These are phyloP conservation scores for Pogostemon cablin DNA, from an alignment of 257 asterid genomes.

Conservation along the genomic window DNA sequence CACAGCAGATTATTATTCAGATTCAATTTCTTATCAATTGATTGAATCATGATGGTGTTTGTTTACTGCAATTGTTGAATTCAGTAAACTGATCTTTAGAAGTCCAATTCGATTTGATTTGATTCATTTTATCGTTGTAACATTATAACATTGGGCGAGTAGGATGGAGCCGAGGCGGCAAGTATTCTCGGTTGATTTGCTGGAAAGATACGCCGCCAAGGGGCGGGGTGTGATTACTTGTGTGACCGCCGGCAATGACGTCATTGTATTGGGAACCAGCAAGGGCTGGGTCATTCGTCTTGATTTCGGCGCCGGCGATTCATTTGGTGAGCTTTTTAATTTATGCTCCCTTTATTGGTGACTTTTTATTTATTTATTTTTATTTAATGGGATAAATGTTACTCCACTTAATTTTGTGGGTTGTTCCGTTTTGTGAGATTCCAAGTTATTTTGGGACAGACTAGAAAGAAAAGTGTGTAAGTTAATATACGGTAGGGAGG, in stretches of 20 bases:
- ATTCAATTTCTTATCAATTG: background rate
- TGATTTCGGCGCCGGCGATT: slow-evolving; percentile 90
- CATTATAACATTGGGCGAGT: slow-evolving; percentile 7
- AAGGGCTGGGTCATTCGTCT: slow-evolving; percentile 95
- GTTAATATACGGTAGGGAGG: too few relatives aligned
- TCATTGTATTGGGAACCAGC: slow-evolving; percentile 85
- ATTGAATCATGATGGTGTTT: slow-evolving; percentile 6
- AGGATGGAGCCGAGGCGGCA: slow-evolving; percentile 68
- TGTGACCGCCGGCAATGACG: slow-evolving; percentile 96
- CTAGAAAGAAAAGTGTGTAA: too few relatives aligned
- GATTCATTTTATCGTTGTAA: background rate
- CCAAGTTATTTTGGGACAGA: too few relatives aligned
- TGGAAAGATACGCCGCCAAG: slow-evolving; percentile 89
- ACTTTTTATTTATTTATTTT: too few relatives aligned
- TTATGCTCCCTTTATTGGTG: background rate
- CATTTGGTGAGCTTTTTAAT: slow-evolving; percentile 53
- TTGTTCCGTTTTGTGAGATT: too few relatives aligned
- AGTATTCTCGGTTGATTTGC: slow-evolving; percentile 88
- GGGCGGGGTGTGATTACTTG: slow-evolving; percentile 90
- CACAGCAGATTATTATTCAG: background rate
- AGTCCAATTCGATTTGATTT: slow-evolving; percentile 19
- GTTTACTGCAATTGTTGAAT: background rate
- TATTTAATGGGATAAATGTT: too few relatives aligned
- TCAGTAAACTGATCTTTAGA: slow-evolving; percentile 4
- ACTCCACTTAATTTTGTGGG: too few relatives aligned